Conservation (phyloP, 768 basidiomycete species). For the Cystobasidiopsis lactophilus region DNA sequence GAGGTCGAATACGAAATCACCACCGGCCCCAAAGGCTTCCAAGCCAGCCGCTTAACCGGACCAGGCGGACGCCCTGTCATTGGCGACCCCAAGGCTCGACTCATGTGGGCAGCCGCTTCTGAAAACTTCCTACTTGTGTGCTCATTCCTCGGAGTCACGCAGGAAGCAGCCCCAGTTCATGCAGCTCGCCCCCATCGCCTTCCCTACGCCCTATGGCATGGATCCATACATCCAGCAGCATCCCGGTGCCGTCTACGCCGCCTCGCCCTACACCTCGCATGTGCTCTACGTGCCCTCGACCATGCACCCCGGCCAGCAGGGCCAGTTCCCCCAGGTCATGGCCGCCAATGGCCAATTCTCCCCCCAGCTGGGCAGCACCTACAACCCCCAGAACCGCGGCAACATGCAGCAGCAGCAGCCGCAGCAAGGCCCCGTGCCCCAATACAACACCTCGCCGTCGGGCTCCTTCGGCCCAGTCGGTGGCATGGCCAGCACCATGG, state of each 20-base stretch:
- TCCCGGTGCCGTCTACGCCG: slow-evolving; percentile 17
- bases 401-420: not conserved
- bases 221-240: slow-evolving; percentile 21
- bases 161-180: slow-evolving; percentile 8
- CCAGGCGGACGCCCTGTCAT: slow-evolving; percentile 13
- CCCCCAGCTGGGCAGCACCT: not conserved
- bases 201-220: slow-evolving; percentile 11
- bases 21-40: slow-evolving; percentile 20
- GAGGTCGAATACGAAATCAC: slow-evolving; percentile 21
- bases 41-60: slow-evolving; percentile 18
- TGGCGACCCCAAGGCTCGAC: not conserved
- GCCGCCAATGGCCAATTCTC: not conserved
- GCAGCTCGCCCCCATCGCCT: slow-evolving; percentile 13
- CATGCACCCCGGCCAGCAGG: not conserved
- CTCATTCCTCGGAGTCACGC: not conserved
- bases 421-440: not conserved
- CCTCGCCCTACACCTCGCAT: slow-evolving; percentile 20
- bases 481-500: not conserved
- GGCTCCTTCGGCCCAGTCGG: slow-evolving; percentile 1
- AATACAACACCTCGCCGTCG: not conserved
- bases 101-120: not conserved
- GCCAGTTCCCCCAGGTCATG: not conserved
- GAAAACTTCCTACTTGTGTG: not conserved
- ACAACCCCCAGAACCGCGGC: not conserved
- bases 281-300: slow-evolving; percentile 17